Percentiles rank a stretch among this genome's conserved stretches.
Conservation (phyloP, 352 stramenopile species). For the Phytophthora foliorum region DNA sequence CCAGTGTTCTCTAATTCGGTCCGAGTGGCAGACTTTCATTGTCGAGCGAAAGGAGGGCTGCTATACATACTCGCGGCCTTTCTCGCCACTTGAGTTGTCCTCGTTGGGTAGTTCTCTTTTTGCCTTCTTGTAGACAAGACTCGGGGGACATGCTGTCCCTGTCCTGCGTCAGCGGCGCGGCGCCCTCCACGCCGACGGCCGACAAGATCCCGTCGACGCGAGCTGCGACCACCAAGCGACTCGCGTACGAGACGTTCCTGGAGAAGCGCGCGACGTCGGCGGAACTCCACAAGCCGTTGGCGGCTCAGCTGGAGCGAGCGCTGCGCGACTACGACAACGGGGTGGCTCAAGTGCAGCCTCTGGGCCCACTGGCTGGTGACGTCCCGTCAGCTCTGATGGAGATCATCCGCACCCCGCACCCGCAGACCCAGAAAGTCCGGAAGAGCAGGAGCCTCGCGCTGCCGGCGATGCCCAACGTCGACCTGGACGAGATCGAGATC, state of each 20-base stretch:
- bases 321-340: conserved; percentile 37
- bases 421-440: conserved; percentile 17
- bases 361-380: conserved; percentile 2
- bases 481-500: conserved; percentile 71
- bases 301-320: conserved; percentile 25
- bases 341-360: conserved; percentile 30
- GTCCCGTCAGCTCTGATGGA: conserved; percentile 34
- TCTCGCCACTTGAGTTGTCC: conserved; percentile 6
- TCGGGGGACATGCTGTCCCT: conserved; percentile 33
- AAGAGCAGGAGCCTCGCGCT: conserved; percentile 34
- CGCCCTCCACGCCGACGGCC: conserved; percentile 31
- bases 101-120: conserved; percentile 25
- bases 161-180: conserved; percentile 27
- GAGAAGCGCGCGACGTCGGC: conserved; percentile 29
- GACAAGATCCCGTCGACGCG: conserved; percentile 11
- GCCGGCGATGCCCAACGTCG: conserved; percentile 28
- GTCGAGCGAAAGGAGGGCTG: background rate
- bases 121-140: conserved; percentile 12
- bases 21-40: conserved; percentile 3
- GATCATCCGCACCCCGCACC: conserved; percentile 28
- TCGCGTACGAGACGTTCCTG: conserved; percentile 48
- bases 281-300: conserved; percentile 7
- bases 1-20: conserved; percentile 34
- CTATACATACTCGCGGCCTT: conserved; percentile 30
- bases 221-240: conserved; percentile 15